Conservation (phyloP, 2,329 filamentous ascomycete species). For the Byssochlamys sp. region DNA sequence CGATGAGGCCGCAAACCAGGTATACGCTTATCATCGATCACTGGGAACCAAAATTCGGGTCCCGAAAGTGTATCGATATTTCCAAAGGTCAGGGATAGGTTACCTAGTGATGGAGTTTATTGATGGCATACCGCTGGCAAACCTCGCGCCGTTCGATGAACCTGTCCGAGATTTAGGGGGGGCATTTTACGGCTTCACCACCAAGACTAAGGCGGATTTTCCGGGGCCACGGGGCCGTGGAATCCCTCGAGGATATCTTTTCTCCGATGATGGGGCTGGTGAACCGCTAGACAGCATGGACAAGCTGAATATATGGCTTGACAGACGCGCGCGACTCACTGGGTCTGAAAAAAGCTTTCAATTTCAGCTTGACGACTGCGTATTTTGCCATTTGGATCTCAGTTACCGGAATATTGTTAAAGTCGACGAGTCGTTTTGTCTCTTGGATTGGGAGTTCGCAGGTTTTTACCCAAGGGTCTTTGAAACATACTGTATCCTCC, state of each 20-base stretch:
- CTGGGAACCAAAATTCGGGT: not conserved
- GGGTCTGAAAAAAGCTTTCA: too few relatives aligned
- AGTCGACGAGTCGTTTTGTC: too few relatives aligned
- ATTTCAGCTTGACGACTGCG: too few relatives aligned
- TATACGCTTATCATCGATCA: not conserved
- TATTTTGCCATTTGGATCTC: too few relatives aligned
- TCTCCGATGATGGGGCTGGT: not conserved
- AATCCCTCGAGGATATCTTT: not conserved
- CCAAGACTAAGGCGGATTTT: not conserved
- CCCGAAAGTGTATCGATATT: not conserved
- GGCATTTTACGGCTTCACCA: not conserved
- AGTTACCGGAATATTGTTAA: too few relatives aligned
- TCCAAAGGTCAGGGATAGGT: not conserved
- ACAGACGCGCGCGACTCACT: too few relatives aligned
- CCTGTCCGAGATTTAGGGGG: not conserved
- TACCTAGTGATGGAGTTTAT: not conserved
- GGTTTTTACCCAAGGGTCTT: too few relatives aligned
- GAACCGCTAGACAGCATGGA: too few relatives aligned
- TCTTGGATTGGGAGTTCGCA: too few relatives aligned
- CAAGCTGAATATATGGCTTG: too few relatives aligned
- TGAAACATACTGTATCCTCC: too few relatives aligned
- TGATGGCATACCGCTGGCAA: not conserved
- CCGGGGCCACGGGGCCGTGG: not conserved
- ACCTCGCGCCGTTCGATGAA: not conserved
- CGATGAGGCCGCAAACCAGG: not conserved